Evolutionary conservation across 345 rosid genomes (phyloP).

Genomic region (Abelmoschus esculentus): DNA sequence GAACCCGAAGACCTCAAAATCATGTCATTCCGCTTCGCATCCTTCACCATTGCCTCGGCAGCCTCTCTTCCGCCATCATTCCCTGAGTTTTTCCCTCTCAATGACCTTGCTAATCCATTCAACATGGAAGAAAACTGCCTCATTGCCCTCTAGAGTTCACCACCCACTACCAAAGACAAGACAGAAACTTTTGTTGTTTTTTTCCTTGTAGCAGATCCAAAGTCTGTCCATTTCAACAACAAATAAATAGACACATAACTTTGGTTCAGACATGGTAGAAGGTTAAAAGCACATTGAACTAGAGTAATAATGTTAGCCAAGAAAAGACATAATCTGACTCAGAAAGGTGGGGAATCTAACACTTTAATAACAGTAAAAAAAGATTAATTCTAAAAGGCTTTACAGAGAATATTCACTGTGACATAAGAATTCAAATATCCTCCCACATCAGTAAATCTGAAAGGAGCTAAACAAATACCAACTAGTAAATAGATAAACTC

Average conservation of each 20-base stretch:
- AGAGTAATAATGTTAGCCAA: conserved; percentile 13
- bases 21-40: conserved; percentile 65
- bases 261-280: conserved; percentile 28
- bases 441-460: conserved; percentile 12
- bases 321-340: conserved; percentile 36
- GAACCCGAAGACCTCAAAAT: conserved; percentile 69
- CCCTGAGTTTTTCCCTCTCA: conserved; percentile 44
- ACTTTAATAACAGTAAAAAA: conserved; percentile 27
- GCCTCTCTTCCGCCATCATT: conserved; percentile 47
- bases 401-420: conserved; percentile 30
- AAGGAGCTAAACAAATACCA: conserved; percentile 13
- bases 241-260: conserved; percentile 8
- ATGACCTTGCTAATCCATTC: conserved; percentile 59
- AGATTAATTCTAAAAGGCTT: conserved; percentile 24
- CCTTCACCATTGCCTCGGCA: conserved; percentile 63
- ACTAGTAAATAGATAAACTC: conserved; percentile 9
- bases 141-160: conserved; percentile 27
- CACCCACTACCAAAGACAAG: not conserved
- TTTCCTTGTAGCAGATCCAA: conserved; percentile 16
- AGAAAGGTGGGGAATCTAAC: conserved; percentile 28
- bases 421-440: conserved; percentile 27
- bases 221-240: conserved; percentile 18
- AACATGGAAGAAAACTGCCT: conserved; percentile 81
- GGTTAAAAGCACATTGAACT: conserved; percentile 19
- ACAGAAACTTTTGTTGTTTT: not conserved